Base-by-base conservation (phyloP, 2,329 filamentous ascomycete species). In the Hypoxylon sp. region DNA sequence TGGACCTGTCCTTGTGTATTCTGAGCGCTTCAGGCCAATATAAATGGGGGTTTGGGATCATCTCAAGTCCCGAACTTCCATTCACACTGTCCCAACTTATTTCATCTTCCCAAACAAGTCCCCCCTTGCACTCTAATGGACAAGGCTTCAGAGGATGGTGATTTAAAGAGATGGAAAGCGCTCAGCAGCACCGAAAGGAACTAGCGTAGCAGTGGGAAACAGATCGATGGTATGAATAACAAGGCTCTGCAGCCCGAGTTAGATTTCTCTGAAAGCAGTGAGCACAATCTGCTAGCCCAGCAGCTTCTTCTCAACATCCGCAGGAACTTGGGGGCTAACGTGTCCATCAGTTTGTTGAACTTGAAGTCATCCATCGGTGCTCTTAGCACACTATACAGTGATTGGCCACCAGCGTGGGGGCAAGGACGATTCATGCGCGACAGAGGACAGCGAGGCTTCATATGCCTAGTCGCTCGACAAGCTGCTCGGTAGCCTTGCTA, bases 101-200 rank as follows among this genome's bases (percentile, higher is more conserved):
- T 84, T 90, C 58, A 88, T 94, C 30, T 81, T 86, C 0, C 82
- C 94, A 47, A 78, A 84, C 54, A 83, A 84, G 47, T 80, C n/a
- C 93, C 57, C 89, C 89, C 1, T 72, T 93, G n/a, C 92, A 90
- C 69, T 88, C 88, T n/a, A 91, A 91, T 62, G 88, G 89, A 73
- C 54, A 73, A 75, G 16, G 69, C 72, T 7, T 73, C 71, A 2
- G 72, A 73, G 27, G 73, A 74, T 44, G n/a, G n/a, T n/a, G 74
- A 77, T 40, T 42, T 75, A 23, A 71, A 72, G 62, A 71, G 67
- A 34, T 73, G 72, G 68, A 67, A 77, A 12, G 66, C 71, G 4
- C 50, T 75, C n/a, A n/a, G n/a, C n/a, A n/a, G n/a, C n/a, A n/a
- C n/a, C n/a, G n/a, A n/a, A n/a, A n/a, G n/a, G n/a, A n/a, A n/a